phyloP scores from a whole-genome alignment of 345 rosid species.

The Capsella bursapastoris region DNA sequence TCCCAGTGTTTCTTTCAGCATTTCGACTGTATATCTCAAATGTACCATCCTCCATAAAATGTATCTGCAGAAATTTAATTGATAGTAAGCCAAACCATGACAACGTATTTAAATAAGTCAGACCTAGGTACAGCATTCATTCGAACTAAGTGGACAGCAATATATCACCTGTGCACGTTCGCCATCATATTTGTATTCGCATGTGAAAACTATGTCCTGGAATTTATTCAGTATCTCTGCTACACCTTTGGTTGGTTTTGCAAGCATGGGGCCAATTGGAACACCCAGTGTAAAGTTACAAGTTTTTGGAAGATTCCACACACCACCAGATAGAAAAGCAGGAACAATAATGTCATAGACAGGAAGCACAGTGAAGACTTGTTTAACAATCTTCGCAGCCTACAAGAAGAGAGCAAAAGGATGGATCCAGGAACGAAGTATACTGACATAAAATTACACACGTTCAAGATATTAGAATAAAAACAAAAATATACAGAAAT shows the following conservation, averaged over 20 bases:
- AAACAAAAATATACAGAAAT: not conserved
- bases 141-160: constrained; percentile 10
- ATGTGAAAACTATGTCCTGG: constrained; percentile 75
- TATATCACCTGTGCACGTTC: constrained; percentile 92
- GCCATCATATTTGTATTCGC: constrained; percentile 97
- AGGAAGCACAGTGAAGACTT: constrained; percentile 88
- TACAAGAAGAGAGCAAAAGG: constrained; percentile 42
- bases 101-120: not conserved
- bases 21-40: constrained; percentile 97
- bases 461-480: not conserved
- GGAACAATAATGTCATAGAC: constrained; percentile 86
- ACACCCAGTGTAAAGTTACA: constrained; percentile 80
- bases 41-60: constrained; percentile 82
- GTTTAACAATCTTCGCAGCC: constrained; percentile 92
- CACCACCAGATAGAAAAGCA: constrained; percentile 75
- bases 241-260: constrained; percentile 88
- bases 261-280: constrained; percentile 97
- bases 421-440: constrained; percentile 8
- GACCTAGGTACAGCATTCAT: constrained; percentile 15
- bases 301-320: constrained; percentile 83
- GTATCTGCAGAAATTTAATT: constrained; percentile 57
- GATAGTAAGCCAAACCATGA: constrained; percentile 22
- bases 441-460: not conserved
- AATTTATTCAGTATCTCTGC: constrained; percentile 83
- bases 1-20: constrained; percentile 89